phyloP scores from a whole-genome alignment of 2,329 filamentous ascomycete species.

The Aaosphaeria pasadenensis region DNA sequence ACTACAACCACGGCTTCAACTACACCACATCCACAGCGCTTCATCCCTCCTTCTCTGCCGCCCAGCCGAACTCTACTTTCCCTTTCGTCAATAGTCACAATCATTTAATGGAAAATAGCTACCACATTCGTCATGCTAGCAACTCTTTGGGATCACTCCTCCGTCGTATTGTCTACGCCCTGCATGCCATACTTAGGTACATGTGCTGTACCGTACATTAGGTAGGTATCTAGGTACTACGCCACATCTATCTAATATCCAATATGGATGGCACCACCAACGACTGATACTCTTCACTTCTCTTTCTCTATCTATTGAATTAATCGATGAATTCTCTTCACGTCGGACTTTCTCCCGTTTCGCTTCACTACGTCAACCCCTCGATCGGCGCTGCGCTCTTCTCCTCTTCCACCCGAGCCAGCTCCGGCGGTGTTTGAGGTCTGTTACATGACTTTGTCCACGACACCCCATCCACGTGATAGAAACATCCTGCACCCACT shows the following conservation, averaged over 20 bases:
- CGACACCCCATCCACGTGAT: slow-evolving; percentile 37
- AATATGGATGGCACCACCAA: too few species aligned
- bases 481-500: slow-evolving; percentile 14
- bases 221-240: too few species aligned
- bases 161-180: slow-evolving; percentile 9
- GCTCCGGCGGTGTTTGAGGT: slow-evolving; percentile 31
- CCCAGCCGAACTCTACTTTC: slow-evolving; percentile 13
- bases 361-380: slow-evolving; percentile 1
- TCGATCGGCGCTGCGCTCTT: slow-evolving; percentile 9
- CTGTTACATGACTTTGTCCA: slow-evolving; percentile 34
- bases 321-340: too few species aligned
- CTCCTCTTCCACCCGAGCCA: slow-evolving; percentile 7
- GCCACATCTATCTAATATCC: too few species aligned
- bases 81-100: too few species aligned
- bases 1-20: slow-evolving; percentile 15
- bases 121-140: slow-evolving; percentile 1
- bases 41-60: slow-evolving; percentile 7
- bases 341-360: too few species aligned
- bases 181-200: slow-evolving; percentile 13
- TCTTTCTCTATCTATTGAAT: too few species aligned
- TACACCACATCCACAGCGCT: slow-evolving; percentile 32
- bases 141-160: too few species aligned
- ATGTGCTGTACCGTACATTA: too few species aligned
- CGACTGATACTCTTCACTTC: too few species aligned
- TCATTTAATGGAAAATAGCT: too few species aligned